Percentiles rank a stretch among this genome's conserved stretches.
Conservation (phyloP, 2,329 filamentous ascomycete species). For the Pseudohalonectria lignicola region DNA sequence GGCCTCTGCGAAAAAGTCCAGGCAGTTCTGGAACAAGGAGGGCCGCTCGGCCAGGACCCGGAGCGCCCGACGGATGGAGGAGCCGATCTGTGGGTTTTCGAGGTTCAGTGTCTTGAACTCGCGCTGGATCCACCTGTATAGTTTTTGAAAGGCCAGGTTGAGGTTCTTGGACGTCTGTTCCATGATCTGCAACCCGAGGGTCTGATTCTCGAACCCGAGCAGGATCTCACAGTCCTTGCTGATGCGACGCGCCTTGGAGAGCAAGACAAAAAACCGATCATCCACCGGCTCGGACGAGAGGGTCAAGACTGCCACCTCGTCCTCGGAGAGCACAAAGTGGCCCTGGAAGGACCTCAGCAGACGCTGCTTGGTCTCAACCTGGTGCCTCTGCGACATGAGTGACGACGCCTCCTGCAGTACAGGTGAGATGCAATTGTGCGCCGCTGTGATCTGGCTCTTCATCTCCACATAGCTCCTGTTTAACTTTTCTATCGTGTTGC, state of each 20-base stretch:
- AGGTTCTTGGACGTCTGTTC: conserved; percentile 80
- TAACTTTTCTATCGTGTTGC: conserved; percentile 62
- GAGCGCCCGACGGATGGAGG: conserved; percentile 71
- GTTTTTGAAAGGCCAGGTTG: conserved; percentile 85
- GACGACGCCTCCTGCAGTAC: conserved; percentile 67
- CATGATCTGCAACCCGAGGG: conserved; percentile 79
- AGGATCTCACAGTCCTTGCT: conserved; percentile 81
- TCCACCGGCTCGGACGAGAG: conserved; percentile 73
- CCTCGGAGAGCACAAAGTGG: conserved; percentile 77
- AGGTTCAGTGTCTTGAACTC: conserved; percentile 89
- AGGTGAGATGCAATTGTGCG: conserved; percentile 62
- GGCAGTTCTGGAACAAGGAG: conserved; percentile 81
- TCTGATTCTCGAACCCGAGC: conserved; percentile 82
- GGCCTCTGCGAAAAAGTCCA: conserved; percentile 87
- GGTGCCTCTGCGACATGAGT: conserved; percentile 60
- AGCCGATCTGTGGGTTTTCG: conserved; percentile 86
- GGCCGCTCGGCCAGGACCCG: conserved; percentile 83
- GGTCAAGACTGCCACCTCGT: conserved; percentile 66
- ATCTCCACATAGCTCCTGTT: conserved; percentile 75
- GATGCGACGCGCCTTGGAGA: conserved; percentile 76
- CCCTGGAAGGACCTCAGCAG: conserved; percentile 66
- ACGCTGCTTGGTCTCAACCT: conserved; percentile 70
- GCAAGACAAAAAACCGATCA: conserved; percentile 68
- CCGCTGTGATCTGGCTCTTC: conserved; percentile 64
- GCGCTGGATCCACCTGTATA: conserved; percentile 89